Percentiles rank a stretch among this genome's conserved stretches.
These are phyloP conservation scores for Chamaecrista fasciculata DNA, from an alignment of 306 rosid species.

Conservation along the genomic window DNA sequence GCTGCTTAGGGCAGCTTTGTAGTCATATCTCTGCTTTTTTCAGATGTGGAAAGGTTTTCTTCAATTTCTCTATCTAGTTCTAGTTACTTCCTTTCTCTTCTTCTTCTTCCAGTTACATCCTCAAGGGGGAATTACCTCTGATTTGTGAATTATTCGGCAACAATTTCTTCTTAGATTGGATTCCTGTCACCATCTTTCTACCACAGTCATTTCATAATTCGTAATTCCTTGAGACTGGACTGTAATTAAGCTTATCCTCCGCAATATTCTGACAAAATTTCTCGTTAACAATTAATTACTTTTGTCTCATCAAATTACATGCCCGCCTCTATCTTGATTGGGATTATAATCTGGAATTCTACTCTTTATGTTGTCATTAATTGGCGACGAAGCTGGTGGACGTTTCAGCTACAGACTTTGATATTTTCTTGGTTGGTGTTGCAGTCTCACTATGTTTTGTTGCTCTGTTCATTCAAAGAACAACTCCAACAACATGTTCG, in stretches of 20 bases:
- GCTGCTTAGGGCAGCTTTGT: not conserved
- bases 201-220: not conserved
- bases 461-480: constrained; percentile 96
- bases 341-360: not conserved
- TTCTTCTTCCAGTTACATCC: not conserved
- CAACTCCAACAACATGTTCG: constrained; percentile 97
- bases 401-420: not conserved
- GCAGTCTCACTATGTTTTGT: constrained; percentile 91
- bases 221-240: not conserved
- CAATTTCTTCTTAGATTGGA: not conserved
- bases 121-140: not conserved
- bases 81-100: not conserved
- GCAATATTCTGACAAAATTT: not conserved
- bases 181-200: constrained; percentile 3
- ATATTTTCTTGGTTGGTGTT: constrained; percentile 23
- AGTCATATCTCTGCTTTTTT: not conserved
- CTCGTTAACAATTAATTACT: not conserved
- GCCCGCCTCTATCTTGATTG: not conserved
- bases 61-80: not conserved
- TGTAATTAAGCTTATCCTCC: not conserved
- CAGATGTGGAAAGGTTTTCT: not conserved
- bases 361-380: not conserved
- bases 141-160: not conserved
- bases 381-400: not conserved
- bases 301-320: not conserved